Evolutionary conservation across 176 grass and related monocot species (phyloP), one percentile per base, ranked within the genome.

Genomic region (Triticum dicoccoides): DNA sequence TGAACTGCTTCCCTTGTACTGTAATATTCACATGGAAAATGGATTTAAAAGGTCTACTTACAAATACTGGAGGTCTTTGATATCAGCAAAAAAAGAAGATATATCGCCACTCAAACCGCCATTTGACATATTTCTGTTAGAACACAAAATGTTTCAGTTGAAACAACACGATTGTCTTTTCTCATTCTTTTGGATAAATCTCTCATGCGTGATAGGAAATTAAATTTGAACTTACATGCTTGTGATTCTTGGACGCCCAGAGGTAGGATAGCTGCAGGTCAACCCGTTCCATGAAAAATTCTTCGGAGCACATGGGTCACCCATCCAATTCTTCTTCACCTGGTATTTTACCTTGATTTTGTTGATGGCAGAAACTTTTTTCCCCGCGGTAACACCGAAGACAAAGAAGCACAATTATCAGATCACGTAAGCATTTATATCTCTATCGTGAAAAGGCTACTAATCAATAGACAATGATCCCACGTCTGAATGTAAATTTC

Each of bases 251-350:
- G 91, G 81, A 58, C 86, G 73, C 38, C 14, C 47, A 5, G 89
- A 90, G 73, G 85, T 18, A n/a, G 5, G 65, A 76, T 91, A 91
- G 75, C 84, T 83, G 69, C 80, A 91, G 41, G 52, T 83, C 81
- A 91, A 86, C 7, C 67, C 84, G 33, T 92, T 73, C 79, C 59
- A 89, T n/a, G 25, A 30, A 42, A 84, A 38, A 35, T 8, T 62
- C 42, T 85, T 69, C 5, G 91, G 91, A 85, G 63, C 68, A 63
- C 91, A 93, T 38, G 91, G 91, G 41, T 93, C 91, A 17, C 88
- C 91, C 42, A 33, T 61, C 91, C 91, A 93, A 41, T 69, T 78
- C 83, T 61, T 90, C 77, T 93, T 82, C 56, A 93, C 49, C 25
- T 65, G 6, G 38, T 93, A 93, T 30, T 66, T 73, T 8, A 24